Base-by-base conservation (phyloP, 495 filamentous ascomycete species). In the Xylaria telfairii region DNA sequence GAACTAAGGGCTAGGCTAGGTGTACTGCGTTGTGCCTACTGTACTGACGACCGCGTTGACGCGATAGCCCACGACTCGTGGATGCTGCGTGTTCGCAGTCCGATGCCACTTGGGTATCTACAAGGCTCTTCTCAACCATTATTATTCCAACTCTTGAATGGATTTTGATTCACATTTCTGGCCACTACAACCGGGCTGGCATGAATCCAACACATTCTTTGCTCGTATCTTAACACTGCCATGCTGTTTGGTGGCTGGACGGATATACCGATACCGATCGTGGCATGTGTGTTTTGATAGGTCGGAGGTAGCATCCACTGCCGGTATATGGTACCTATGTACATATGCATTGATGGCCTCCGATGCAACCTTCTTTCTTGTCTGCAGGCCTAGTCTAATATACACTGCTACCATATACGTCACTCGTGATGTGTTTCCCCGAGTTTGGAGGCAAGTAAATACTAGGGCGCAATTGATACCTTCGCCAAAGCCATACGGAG, bases 391-490 rank as follows among this genome's bases (percentile, higher is more conserved):
- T 24, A 32, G 28, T 19, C 44, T 46, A 21, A 65, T 9, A 42
- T 53, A 53, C 19, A 21, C 41, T 30, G 17, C 61, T 32, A 34
- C 63, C 63, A 39, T 53, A 37, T 65, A 65, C 44, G 63, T 65
- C 63, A 65, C 30, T 51, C 24, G n/a, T 37, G 37, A 42, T 24
- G 59, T 62, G 37, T 24, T 59, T 62, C 37, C 37, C n/a, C 37
- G 28, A 42, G 37, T 6, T 24, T 4, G 49, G 19, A n/a, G n/a
- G n/a, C 26, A 8, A 12, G n/a, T 61, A 6, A 28, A 57, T 24
- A 41, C 57, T 34, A 37, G 21, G 4, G 37, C 59, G 37, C 28
- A 24, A 42, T 42, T 42, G 37, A 44, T 62, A 10, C 37, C 37
- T 62, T 62, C 56, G 21, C 17, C n/a, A 56, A 37, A 32, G 30